These are phyloP conservation scores for Fusarium scirpi DNA, from an alignment of 2,329 filamentous ascomycete genomes.

Conservation along the genomic window DNA sequence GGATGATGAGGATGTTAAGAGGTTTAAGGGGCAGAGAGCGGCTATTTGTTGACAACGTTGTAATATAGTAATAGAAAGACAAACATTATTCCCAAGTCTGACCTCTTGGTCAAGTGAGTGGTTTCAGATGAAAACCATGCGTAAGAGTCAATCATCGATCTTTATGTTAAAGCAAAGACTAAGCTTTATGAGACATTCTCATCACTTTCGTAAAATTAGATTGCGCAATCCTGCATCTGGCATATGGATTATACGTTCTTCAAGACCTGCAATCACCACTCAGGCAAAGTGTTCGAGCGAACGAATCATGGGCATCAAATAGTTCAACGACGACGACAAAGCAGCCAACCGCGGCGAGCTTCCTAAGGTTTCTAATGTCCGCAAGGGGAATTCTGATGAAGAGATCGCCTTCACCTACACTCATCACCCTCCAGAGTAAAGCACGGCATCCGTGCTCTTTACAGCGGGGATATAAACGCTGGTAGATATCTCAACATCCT, in stretches of 20 bases:
- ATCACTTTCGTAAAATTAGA: too few relatives aligned
- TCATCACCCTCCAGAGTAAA: background rate
- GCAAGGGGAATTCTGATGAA: slow-evolving; percentile 77
- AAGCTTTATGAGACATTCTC: too few relatives aligned
- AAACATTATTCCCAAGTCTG: background rate
- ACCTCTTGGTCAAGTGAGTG: background rate
- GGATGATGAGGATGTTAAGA: background rate
- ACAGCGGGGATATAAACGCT: too few relatives aligned
- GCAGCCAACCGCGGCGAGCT: slow-evolving; percentile 52
- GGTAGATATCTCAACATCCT: too few relatives aligned
- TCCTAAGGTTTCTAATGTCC: slow-evolving; percentile 56
- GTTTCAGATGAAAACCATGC: too few relatives aligned
- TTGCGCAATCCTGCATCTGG: too few relatives aligned
- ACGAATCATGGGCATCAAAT: slow-evolving; percentile 70
- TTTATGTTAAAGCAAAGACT: too few relatives aligned
- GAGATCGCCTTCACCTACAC: slow-evolving; percentile 73
- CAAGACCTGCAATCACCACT: background rate
- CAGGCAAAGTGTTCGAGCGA: too few relatives aligned
- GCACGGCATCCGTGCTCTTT: too few relatives aligned
- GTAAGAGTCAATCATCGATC: too few relatives aligned
- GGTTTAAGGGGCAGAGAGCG: slow-evolving; percentile 1
- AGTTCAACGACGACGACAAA: slow-evolving; percentile 70
- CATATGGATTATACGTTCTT: too few relatives aligned
- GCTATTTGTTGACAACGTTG: slow-evolving; percentile 4
- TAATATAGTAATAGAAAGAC: background rate